Base-by-base conservation (phyloP, 345 rosid genomes). In the Eucalyptus brandiana region DNA sequence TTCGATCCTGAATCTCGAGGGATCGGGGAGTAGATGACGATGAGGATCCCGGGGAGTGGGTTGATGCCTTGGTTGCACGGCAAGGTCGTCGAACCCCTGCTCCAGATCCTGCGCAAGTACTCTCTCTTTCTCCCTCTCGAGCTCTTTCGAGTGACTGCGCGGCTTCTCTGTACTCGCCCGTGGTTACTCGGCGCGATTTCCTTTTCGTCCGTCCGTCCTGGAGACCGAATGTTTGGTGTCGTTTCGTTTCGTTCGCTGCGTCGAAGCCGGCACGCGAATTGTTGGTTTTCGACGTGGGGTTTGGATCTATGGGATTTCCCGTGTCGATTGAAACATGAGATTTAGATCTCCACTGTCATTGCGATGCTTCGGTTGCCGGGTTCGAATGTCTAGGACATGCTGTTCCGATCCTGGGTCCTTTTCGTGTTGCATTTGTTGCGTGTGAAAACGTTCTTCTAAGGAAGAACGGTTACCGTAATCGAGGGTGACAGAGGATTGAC, bases 31-130 rank as follows among this genome's bases (percentile, higher is more conserved):
- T 21, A 4, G 47, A 76, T 76, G 85, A 72, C 58, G 32, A 88
- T 88, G 89, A 34, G 72, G 76, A 16, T 87, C 28, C 88, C 88
- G 28, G 49, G 90, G 72, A 87, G 28, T 34, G 91, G 91, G 19
- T 65, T 94, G 83, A 65, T 86, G 53, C 60, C 87, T 88, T 96
- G 99, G 98, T 88, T 96, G 72, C 87, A 91, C 88, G 87, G 90
- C 86, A 97, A 93, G 90, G 92, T 97, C 86, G 89, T 91, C 15
- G 96, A 97, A 88, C 98, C 99, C 90, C 94, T 97, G 87, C 83
- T 95, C 87, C 95, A 92, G 88, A 96, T 96, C 93, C 93, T 97
- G 67, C 92, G 95, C 90, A 95, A 95, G 99, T 96, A 90, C 87
- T 56, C 30, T 23, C 62, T 56, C 62, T 56, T 56, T 56, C 62